phyloP scores from a whole-genome alignment of 164 flowering plant genomes.

The Aristolochia fimbriata region DNA sequence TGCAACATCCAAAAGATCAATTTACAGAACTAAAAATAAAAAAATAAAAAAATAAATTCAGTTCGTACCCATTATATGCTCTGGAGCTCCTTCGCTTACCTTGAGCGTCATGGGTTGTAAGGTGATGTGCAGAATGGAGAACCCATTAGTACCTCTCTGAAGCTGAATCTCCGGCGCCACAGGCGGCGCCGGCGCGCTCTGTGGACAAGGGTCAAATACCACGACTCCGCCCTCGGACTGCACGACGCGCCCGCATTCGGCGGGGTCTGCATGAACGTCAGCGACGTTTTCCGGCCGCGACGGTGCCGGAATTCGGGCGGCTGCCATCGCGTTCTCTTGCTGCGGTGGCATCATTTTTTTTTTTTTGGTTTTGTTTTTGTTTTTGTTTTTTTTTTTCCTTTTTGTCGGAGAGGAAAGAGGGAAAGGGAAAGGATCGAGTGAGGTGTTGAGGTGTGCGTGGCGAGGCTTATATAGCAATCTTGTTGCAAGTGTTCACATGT shows the following conservation, averaged over 20 bases:
- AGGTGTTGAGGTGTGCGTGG: background rate
- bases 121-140: conserved; percentile 21
- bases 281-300: conserved; percentile 16
- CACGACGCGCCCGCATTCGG: background rate
- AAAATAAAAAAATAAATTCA: background rate
- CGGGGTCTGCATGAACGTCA: conserved; percentile 29
- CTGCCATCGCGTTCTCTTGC: conserved; percentile 24
- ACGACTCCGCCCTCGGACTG: no score
- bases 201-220: conserved; percentile 7
- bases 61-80: background rate
- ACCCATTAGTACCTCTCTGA: conserved; percentile 8
- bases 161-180: conserved; percentile 18
- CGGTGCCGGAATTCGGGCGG: conserved; percentile 3
- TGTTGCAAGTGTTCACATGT: no score
- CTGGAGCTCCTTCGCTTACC: conserved; percentile 20
- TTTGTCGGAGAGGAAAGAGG: background rate
- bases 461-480: no score
- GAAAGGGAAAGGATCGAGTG: background rate
- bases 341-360: conserved; percentile 53
- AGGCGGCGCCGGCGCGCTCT: conserved; percentile 14
- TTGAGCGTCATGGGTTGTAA: conserved; percentile 44
- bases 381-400: conserved; percentile 11
- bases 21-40: background rate
- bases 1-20: no score
- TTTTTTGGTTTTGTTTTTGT: no score